Evolutionary conservation across 2,329 filamentous ascomycete species (phyloP).

Genomic region (Ceratocystis papillata): DNA sequence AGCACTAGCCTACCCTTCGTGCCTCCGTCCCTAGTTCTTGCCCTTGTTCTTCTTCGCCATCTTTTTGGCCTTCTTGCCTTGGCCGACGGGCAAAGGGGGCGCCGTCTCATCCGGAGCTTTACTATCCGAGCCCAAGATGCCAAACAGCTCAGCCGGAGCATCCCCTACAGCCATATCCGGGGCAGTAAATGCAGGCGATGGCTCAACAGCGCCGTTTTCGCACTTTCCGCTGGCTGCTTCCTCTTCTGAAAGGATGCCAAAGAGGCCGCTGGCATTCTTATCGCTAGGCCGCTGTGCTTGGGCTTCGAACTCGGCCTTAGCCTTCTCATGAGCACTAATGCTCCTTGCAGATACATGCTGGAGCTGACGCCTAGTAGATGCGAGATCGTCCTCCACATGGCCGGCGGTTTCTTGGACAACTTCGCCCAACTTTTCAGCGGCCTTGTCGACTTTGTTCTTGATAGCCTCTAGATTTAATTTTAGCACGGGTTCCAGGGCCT

Average conservation of each 20-base stretch:
- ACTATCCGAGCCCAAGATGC: conserved; percentile 15
- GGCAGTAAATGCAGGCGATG: background rate
- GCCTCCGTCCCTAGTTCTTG: conserved; percentile 13
- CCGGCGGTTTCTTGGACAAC: conserved; percentile 15
- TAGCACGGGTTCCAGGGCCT: background rate
- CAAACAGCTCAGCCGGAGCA: conserved; percentile 16
- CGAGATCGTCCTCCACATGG: conserved; percentile 11
- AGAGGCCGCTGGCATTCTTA: conserved; percentile 12
- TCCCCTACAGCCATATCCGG: background rate
- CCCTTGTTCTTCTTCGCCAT: conserved; percentile 16
- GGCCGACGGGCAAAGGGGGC: background rate
- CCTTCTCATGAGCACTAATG: conserved; percentile 6
- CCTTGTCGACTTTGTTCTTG: conserved; percentile 13
- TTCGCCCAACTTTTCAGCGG: conserved; percentile 14
- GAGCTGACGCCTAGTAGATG: background rate
- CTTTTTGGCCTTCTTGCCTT: conserved; percentile 20
- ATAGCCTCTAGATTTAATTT: conserved; percentile 13
- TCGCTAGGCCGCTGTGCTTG: background rate
- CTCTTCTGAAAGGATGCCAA: conserved; percentile 17
- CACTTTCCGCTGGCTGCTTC: background rate
- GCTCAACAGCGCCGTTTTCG: background rate
- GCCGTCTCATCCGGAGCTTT: background rate
- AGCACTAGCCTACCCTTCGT: no score
- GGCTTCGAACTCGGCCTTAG: conserved; percentile 8
- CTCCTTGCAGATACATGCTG: conserved; percentile 9